Evolutionary conservation across 2,329 filamentous ascomycete species (phyloP), one percentile per base, ranked within the genome.

Genomic region (Trichoderma citrinoviride): DNA sequence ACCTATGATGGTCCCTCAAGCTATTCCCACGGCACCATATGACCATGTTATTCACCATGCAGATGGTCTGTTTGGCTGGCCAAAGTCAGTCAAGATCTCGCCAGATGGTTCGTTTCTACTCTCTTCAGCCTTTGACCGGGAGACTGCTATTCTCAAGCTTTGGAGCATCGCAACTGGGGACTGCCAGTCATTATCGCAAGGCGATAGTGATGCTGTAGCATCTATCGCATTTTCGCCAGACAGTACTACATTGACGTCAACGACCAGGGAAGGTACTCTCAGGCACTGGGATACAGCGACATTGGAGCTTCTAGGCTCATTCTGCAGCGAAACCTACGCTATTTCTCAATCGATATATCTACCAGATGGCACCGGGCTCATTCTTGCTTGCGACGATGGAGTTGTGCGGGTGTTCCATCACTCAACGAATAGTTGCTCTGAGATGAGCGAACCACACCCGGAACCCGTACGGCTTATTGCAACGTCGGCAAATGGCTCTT

Each of bases 221-320:
- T 58, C 47, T 3, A 27, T 65, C 3, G 27, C 55, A 54, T 14
- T 41, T 29, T 65, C 57, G 6, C 50, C 43, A 12, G 43, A 52
- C 1, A 33, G 23, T 43, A 37, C 1, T 8, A 21, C 14, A 3
- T 2, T 62, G 4, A 14, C 43, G 1, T 40, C 15, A 2, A 37
- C 41, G 0, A 7, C 12, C 2, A 23, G n/a, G 6, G 43, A 61
- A 10, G 43, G 50, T 2, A 40, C 6, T 5, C 3, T 65, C 3
- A 55, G 17, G 5, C 10, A 27, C 15, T 62, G 50, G 41, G 53
- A 65, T 23, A 25, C 4, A 8, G 1, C 7, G 21, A 27, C 49
- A 3, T 7, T 8, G 6, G 27, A 44, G 2, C 19, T 25, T 3
- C 21, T 56, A 25, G 3, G 1, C 10, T 49, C n/a, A 12, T 25